A percentile compares a stretch with the other conserved stretches of the same genome.
These are phyloP conservation scores for Raphanus raphanistrum DNA, from an alignment of 345 rosid species.

Conservation along the genomic window DNA sequence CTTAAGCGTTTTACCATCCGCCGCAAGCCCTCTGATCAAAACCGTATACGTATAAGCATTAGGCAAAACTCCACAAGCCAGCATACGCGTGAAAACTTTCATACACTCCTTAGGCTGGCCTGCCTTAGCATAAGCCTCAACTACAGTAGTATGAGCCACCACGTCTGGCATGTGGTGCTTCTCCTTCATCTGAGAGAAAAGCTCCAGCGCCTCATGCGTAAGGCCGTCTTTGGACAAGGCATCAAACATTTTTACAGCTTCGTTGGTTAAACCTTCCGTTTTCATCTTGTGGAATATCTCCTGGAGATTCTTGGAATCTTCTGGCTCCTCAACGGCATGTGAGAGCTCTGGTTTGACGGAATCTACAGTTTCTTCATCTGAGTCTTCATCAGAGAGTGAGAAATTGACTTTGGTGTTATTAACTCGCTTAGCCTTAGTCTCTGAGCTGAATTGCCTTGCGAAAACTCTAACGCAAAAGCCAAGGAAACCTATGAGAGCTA, in stretches of 20 bases:
- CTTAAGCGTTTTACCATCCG: slow-evolving; percentile 36
- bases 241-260: slow-evolving; percentile 87
- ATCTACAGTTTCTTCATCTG: slow-evolving; percentile 23
- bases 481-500: background rate
- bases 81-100: slow-evolving; percentile 51
- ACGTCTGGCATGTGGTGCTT: slow-evolving; percentile 72
- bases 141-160: slow-evolving; percentile 65
- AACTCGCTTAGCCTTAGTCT: too few relatives aligned
- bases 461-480: slow-evolving; percentile 17
- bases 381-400: slow-evolving; percentile 56
- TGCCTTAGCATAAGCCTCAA: slow-evolving; percentile 73
- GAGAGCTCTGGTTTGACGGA: slow-evolving; percentile 46
- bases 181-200: slow-evolving; percentile 68
- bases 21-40: slow-evolving; percentile 63
- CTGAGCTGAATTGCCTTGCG: slow-evolving; percentile 31
- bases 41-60: slow-evolving; percentile 70
- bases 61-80: slow-evolving; percentile 64
- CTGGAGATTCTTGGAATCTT: slow-evolving; percentile 68
- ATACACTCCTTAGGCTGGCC: slow-evolving; percentile 66
- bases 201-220: slow-evolving; percentile 72
- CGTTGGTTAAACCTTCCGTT: slow-evolving; percentile 49
- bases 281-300: slow-evolving; percentile 65
- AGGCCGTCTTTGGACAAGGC: slow-evolving; percentile 74
- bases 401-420: slow-evolving; percentile 74
- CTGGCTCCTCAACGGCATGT: slow-evolving; percentile 49